Conservation (phyloP, 2,329 filamentous ascomycete genomes). For the Lecanicillium sp. region DNA sequence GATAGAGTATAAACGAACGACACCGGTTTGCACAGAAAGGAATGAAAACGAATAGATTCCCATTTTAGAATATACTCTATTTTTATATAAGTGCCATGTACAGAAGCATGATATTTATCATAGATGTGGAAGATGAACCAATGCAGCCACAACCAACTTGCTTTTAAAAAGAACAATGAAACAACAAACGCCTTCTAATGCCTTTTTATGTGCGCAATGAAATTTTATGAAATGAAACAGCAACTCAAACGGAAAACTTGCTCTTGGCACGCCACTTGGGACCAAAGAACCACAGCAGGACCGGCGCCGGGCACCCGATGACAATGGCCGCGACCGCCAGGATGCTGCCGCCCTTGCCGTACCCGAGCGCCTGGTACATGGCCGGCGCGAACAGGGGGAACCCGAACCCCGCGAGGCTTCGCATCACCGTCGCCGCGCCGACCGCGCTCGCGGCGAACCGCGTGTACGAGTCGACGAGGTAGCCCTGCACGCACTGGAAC, state of each 20-base stretch:
- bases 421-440: conserved; percentile 37
- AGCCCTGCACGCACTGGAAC: conserved; percentile 41
- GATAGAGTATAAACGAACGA: too few relatives aligned
- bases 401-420: conserved; percentile 44
- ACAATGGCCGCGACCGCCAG: conserved; percentile 38
- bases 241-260: conserved; percentile 17
- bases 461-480: conserved; percentile 42
- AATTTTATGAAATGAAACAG: not conserved
- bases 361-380: conserved; percentile 38
- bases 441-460: conserved; percentile 41
- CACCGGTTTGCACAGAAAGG: too few relatives aligned
- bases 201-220: not conserved
- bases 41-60: too few relatives aligned
- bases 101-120: too few relatives aligned
- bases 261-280: conserved; percentile 30
- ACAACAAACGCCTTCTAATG: not conserved
- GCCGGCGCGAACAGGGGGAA: conserved; percentile 45
- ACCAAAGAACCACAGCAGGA: conserved; percentile 41
- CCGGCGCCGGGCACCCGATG: conserved; percentile 35
- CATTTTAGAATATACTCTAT: too few relatives aligned
- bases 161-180: not conserved
- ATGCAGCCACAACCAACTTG: too few relatives aligned
- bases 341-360: conserved; percentile 37
- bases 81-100: too few relatives aligned
- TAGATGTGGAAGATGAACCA: too few relatives aligned